These are phyloP conservation scores for Rhodosporidiobolus odoratus DNA, from an alignment of 768 basidiomycete genomes.

Conservation along the genomic window DNA sequence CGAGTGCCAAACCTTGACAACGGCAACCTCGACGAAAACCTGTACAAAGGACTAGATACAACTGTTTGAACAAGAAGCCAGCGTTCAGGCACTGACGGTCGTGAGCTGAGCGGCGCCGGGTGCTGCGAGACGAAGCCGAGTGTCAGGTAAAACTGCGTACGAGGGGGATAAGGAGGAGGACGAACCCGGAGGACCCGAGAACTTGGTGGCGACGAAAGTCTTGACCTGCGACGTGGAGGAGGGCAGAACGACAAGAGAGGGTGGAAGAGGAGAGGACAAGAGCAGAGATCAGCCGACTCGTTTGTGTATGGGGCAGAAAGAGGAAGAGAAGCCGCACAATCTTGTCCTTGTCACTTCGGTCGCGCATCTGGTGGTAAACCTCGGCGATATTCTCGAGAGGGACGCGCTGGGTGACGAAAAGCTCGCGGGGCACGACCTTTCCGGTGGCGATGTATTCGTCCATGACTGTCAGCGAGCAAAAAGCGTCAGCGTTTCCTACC, in stretches of 20 bases:
- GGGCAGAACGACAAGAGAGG: neutral
- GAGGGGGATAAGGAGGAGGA: neutral
- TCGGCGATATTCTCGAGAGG: slow-evolving; percentile 60
- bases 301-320: neutral
- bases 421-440: slow-evolving; percentile 58
- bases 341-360: slow-evolving; percentile 47
- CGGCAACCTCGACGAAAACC: too few relatives aligned
- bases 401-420: slow-evolving; percentile 48
- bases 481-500: too few relatives aligned
- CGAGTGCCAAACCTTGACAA: too few relatives aligned
- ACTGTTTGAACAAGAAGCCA: neutral
- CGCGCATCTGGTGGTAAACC: slow-evolving; percentile 63
- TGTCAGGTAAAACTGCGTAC: too few relatives aligned
- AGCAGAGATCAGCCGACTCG: neutral
- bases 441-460: slow-evolving; percentile 60
- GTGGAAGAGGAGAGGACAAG: neutral
- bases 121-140: neutral
- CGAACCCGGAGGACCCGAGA: slow-evolving; percentile 45
- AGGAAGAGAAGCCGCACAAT: slow-evolving; percentile 6
- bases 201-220: slow-evolving; percentile 63
- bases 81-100: neutral
- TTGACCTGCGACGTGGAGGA: slow-evolving; percentile 1
- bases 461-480: slow-evolving; percentile 52
- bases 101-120: neutral
- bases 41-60: neutral